These are phyloP conservation scores for Phanerodontia chrysosporium DNA, from an alignment of 768 basidiomycete species.

Conservation along the genomic window DNA sequence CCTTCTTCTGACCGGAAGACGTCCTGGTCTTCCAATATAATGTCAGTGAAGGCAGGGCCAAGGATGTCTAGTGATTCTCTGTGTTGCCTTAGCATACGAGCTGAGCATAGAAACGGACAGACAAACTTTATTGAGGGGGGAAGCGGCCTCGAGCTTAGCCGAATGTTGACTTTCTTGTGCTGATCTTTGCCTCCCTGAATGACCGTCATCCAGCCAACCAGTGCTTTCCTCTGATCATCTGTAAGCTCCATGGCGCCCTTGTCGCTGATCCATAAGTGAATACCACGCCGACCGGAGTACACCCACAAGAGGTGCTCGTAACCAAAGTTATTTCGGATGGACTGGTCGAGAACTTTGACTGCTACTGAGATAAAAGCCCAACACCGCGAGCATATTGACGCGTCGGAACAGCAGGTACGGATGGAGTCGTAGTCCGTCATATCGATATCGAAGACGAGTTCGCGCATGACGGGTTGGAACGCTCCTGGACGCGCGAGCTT, in stretches of 20 bases:
- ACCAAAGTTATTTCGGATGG: slow-evolving; percentile 86
- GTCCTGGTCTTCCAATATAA: slow-evolving; percentile 82
- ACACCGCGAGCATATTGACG: slow-evolving; percentile 87
- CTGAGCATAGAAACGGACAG: not conserved
- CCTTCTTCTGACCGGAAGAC: slow-evolving; percentile 69
- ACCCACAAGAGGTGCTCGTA: slow-evolving; percentile 93
- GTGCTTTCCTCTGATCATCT: slow-evolving; percentile 82
- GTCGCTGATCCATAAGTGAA: slow-evolving; percentile 97
- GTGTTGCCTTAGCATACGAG: not conserved
- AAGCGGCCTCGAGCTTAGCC: slow-evolving; percentile 41
- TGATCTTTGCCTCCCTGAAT: slow-evolving; percentile 78
- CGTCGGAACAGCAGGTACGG: slow-evolving; percentile 90
- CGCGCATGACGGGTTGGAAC: slow-evolving; percentile 75
- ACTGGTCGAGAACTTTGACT: slow-evolving; percentile 77
- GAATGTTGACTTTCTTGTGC: slow-evolving; percentile 77
- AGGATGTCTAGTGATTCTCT: slow-evolving; percentile 42
- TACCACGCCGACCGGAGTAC: slow-evolving; percentile 96
- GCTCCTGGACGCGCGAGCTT: slow-evolving; percentile 70
- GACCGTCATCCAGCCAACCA: slow-evolving; percentile 87
- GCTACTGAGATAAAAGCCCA: slow-evolving; percentile 95
- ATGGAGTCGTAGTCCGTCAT: slow-evolving; percentile 99
- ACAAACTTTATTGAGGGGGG: slow-evolving; percentile 71
- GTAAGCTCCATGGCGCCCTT: slow-evolving; percentile 81
- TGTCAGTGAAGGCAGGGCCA: slow-evolving; percentile 49
- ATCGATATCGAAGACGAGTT: slow-evolving; percentile 99